Base-by-base conservation (phyloP, 257 asterid species). In the Salvia rosmarinus region DNA sequence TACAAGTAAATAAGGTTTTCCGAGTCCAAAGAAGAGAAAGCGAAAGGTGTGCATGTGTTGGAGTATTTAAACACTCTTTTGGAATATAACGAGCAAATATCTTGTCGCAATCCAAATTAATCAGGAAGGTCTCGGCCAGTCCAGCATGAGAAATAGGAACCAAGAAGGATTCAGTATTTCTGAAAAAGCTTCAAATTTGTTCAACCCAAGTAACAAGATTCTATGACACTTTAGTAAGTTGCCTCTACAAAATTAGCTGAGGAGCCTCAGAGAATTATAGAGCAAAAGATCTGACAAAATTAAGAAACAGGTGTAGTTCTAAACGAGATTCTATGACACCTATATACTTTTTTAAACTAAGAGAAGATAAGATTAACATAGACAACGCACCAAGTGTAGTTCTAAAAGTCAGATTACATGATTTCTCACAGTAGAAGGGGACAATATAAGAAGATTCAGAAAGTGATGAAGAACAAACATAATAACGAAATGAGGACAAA, bases 201-300 rank as follows among this genome's bases (percentile, higher is more conserved):
- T 37, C 60, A 7, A 23, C 39, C 40, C 30, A 34, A 25, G 12
- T 50, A 70, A 35, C 75, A n/a, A 75, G 23, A 59, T 34, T 66
- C 54, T 30, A 37, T 25, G 60, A 59, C 10, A 52, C 32, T 63
- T 6, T 34, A 35, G 63, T 37, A 40, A 23, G 4, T 42, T 39
- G 70, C 65, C 37, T 25, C 16, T 17, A 42, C 21, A 8, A 54
- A 58, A 59, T 60, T 46, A 56, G 34, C 46, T 11, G 62, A 44
- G 67, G 19, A 25, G 42, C n/a, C 46, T 10, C 21, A 17, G 44
- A 58, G 25, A 47, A 57, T 14, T 43, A 64, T 20, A 35, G 43
- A 14, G 35, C 12, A 11, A 54, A 63, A 54, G 16, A 5, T 12
- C 32, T 14, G 70, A 47, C 5, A 32, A 35, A 5, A 28, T 34